Percentiles rank a stretch among this genome's conserved stretches.
Conservation (phyloP, 495 filamentous ascomycete genomes). For the Penicillium nucicola region DNA sequence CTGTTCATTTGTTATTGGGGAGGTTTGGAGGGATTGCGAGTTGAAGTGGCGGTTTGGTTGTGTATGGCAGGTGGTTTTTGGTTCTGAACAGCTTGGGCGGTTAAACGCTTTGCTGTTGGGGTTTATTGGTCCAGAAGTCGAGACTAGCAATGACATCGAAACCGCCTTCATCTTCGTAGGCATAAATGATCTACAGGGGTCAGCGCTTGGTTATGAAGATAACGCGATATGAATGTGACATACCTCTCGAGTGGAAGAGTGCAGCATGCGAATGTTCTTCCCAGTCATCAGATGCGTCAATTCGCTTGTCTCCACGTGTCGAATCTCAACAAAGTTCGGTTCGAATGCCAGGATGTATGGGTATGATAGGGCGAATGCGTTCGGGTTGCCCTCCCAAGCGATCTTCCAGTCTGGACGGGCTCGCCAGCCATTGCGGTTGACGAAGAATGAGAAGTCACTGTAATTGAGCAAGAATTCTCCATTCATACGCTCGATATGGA, state of each 20-base stretch:
- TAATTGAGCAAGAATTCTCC: constrained; percentile 98
- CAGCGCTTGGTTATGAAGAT: constrained; percentile 6
- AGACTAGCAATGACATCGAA: constrained; percentile 92
- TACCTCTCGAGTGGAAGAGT: constrained; percentile 94
- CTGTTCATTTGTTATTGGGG: neutral
- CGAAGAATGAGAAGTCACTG: constrained; percentile 97
- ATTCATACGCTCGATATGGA: constrained; percentile 94
- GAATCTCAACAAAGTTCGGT: constrained; percentile 96
- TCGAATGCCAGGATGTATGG: constrained; percentile 98
- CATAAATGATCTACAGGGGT: constrained; percentile 74
- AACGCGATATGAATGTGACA: constrained; percentile 21
- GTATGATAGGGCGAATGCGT: constrained; percentile 86
- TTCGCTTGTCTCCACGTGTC: constrained; percentile 87
- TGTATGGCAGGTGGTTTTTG: too few relatives aligned
- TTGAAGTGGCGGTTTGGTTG: neutral
- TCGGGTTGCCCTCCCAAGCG: constrained; percentile 92
- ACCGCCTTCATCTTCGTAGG: constrained; percentile 91
- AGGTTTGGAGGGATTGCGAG: constrained; percentile 1
- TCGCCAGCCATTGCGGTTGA: constrained; percentile 97
- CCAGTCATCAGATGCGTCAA: constrained; percentile 91
- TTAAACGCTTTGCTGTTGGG: constrained; percentile 23
- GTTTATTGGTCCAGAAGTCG: constrained; percentile 84
- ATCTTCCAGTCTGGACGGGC: constrained; percentile 95
- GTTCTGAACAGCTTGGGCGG: too few relatives aligned
- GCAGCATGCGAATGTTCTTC: constrained; percentile 94